These are phyloP conservation scores for Aspergillus ochraceus DNA, from an alignment of 2,329 filamentous ascomycete species.

Conservation along the genomic window DNA sequence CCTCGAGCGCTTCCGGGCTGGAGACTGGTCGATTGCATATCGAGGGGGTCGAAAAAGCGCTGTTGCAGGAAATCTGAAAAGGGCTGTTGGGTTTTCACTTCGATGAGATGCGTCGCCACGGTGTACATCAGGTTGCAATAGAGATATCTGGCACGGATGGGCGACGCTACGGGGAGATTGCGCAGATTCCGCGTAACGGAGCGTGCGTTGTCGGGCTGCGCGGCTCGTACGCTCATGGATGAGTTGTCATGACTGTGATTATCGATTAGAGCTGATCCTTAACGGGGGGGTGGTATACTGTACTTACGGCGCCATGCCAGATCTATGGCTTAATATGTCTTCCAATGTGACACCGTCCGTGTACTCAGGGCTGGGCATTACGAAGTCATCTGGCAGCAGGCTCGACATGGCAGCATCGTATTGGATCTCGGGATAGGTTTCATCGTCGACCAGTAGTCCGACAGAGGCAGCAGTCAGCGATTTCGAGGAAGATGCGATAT, in stretches of 20 bases:
- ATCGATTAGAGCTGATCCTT: constrained; percentile 6
- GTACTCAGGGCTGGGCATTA: constrained; percentile 48
- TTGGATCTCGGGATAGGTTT: constrained; percentile 34
- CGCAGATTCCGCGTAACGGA: constrained; percentile 48
- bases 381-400: constrained; percentile 55
- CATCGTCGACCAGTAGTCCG: constrained; percentile 44
- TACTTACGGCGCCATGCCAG: constrained; percentile 49
- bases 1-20: constrained; percentile 37
- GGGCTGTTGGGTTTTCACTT: constrained; percentile 40
- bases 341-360: constrained; percentile 55
- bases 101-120: constrained; percentile 48
- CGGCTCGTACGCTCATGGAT: constrained; percentile 32
- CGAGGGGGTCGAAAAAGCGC: constrained; percentile 48
- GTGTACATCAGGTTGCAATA: constrained; percentile 57
- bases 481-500: constrained; percentile 25
- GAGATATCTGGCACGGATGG: constrained; percentile 48
- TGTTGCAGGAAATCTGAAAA: constrained; percentile 45
- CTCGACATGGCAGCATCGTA: constrained; percentile 51
- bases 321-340: constrained; percentile 56
- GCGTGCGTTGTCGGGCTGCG: constrained; percentile 29
- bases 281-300: neutral
- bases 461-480: constrained; percentile 28
- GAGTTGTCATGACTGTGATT: constrained; percentile 34
- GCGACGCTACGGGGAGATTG: constrained; percentile 45
- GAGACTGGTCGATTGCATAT: constrained; percentile 37